phyloP scores from a whole-genome alignment of 2,329 filamentous ascomycete species.

The Penicillium sp. region DNA sequence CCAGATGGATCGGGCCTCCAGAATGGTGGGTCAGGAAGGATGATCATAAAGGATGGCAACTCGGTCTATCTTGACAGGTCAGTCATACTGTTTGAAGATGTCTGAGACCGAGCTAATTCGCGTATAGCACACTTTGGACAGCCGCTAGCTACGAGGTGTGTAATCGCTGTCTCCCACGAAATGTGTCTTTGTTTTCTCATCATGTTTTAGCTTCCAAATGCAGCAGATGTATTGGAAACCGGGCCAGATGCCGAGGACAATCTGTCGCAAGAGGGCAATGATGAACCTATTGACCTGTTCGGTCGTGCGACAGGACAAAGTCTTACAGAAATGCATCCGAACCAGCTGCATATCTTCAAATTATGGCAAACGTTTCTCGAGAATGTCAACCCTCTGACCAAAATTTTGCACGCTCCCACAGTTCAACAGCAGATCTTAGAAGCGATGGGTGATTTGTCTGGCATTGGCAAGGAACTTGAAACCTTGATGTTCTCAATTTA shows the following conservation, averaged over 20 bases:
- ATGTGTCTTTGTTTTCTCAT: neutral
- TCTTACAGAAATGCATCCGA: constrained; percentile 18
- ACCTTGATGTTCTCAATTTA: constrained; percentile 68
- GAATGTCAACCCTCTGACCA: constrained; percentile 61
- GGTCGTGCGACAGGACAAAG: neutral
- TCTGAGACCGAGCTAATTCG: neutral
- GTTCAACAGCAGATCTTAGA: constrained; percentile 26
- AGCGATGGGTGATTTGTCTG: constrained; percentile 19
- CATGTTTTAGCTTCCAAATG: constrained; percentile 18
- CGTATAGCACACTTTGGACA: constrained; percentile 19
- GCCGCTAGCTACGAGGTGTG: constrained; percentile 23
- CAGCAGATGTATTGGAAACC: constrained; percentile 17
- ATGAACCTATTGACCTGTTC: constrained; percentile 15
- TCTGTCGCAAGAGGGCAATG: constrained; percentile 8
- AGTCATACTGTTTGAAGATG: neutral
- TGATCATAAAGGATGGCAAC: constrained; percentile 25
- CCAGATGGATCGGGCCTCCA: neutral
- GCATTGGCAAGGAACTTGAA: constrained; percentile 45
- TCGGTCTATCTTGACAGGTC: constrained; percentile 27
- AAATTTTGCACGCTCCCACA: constrained; percentile 70
- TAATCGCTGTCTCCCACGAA: neutral
- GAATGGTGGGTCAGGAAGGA: constrained; percentile 14
- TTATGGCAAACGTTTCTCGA: constrained; percentile 29
- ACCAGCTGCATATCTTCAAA: constrained; percentile 23
- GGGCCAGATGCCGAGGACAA: constrained; percentile 10